phyloP scores from a whole-genome alignment of 805 yeast species.

The Ogataea paradorogensis region DNA sequence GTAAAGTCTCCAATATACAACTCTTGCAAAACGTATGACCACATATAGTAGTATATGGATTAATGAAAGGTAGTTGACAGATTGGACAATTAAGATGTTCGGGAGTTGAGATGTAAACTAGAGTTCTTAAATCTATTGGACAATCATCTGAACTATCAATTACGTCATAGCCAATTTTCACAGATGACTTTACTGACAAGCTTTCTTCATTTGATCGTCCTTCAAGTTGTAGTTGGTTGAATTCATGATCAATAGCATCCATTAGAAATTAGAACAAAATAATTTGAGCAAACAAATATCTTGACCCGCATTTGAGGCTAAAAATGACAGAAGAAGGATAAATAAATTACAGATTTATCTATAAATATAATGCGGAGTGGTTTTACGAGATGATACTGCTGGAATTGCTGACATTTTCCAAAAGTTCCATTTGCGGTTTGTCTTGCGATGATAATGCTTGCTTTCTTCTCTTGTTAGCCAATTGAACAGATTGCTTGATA shows the following conservation, averaged over 20 bases:
- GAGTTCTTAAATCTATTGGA: conserved; percentile 25
- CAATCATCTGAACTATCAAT: conserved; percentile 6
- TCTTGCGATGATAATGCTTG: neutral
- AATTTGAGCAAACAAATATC: conserved; percentile 1
- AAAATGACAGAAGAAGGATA: conserved; percentile 1
- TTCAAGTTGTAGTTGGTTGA: conserved; percentile 1
- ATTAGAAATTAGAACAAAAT: neutral
- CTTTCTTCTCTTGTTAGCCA: conserved; percentile 46
- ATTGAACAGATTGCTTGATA: conserved; percentile 58
- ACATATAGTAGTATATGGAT: conserved; percentile 61
- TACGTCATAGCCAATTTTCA: conserved; percentile 3
- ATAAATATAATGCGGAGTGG: neutral
- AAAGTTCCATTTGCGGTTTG: conserved; percentile 3
- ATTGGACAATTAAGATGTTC: conserved; percentile 52
- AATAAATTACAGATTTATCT: too few species aligned
- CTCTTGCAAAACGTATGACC: conserved; percentile 65
- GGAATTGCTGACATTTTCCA: conserved; percentile 2
- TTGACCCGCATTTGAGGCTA: conserved; percentile 3
- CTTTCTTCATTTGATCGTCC: neutral
- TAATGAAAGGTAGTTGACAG: conserved; percentile 62
- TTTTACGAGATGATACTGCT: neutral
- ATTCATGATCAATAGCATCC: conserved; percentile 2
- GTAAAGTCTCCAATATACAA: conserved; percentile 49
- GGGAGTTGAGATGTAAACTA: conserved; percentile 25
- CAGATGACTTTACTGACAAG: too few species aligned